phyloP scores from a whole-genome alignment of 2,329 filamentous ascomycete genomes.

The Stromatinia cepivora region DNA sequence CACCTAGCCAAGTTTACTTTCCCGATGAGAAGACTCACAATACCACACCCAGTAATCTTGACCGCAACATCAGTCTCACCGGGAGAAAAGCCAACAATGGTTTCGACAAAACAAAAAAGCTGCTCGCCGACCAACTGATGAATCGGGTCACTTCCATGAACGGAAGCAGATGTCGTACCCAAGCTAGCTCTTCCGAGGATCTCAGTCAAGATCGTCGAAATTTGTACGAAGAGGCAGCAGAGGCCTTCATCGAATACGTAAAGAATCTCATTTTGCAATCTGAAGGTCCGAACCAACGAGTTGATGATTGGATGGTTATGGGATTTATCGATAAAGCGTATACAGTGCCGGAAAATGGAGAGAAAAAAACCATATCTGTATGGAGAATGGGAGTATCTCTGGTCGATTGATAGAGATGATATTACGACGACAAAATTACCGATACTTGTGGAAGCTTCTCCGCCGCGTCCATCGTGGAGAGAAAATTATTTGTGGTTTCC shows the following conservation, averaged over 20 bases:
- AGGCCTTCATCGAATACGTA: neutral
- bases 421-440: fast-evolving
- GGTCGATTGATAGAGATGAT: neutral
- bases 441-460: fast-evolving
- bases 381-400: conserved; percentile 7
- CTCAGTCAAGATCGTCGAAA: neutral
- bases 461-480: fast-evolving
- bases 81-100: neutral
- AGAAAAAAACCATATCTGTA: neutral
- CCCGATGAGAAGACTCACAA: too few relatives aligned
- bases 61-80: neutral
- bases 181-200: neutral
- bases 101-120: neutral
- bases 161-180: neutral
- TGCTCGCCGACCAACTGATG: neutral
- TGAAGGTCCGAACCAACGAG: neutral
- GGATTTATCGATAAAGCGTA: neutral
- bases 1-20: neutral
- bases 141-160: neutral
- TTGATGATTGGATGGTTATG: neutral
- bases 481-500: neutral
- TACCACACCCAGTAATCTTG: neutral
- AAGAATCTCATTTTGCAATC: neutral
- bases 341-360: neutral
- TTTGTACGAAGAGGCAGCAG: neutral